These are phyloP conservation scores for Apocynum venetum DNA, from an alignment of 257 asterid species.

Conservation along the genomic window DNA sequence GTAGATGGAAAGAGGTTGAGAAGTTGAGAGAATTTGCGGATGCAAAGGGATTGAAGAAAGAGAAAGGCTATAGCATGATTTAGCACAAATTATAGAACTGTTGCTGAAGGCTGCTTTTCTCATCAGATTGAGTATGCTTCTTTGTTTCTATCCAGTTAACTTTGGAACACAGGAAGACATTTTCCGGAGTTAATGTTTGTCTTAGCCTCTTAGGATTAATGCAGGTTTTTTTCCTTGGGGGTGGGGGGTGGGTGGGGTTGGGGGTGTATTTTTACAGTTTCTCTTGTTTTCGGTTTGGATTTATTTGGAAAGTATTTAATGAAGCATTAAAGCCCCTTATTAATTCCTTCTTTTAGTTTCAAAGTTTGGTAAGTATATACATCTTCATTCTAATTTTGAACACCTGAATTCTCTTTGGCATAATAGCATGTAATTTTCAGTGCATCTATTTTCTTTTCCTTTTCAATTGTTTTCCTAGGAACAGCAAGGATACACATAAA, in stretches of 20 bases:
- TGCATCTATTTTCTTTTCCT: background rate
- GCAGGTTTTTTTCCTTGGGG: too few species aligned
- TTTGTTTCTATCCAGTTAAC: background rate
- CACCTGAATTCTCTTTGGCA: conserved; percentile 1
- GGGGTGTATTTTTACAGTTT: background rate
- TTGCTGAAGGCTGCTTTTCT: background rate
- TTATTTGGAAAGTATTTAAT: background rate
- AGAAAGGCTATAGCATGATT: conserved; percentile 49
- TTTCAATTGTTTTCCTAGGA: background rate
- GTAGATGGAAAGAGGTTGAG: conserved; percentile 72
- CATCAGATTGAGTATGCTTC: background rate
- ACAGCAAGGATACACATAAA: background rate
- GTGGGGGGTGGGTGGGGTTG: too few species aligned
- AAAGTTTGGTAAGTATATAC: background rate
- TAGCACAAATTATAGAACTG: background rate
- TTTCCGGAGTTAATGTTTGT: background rate
- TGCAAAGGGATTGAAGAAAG: conserved; percentile 47
- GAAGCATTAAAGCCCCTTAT: background rate
- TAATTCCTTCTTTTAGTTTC: background rate
- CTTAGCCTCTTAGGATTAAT: too few species aligned
- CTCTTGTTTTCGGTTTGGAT: background rate
- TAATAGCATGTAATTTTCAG: background rate
- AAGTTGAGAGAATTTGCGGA: conserved; percentile 46
- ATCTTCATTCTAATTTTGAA: background rate
- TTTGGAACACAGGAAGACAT: background rate